A percentile compares a stretch with the other conserved stretches of the same genome.
Conservation (phyloP, 2,329 filamentous ascomycete genomes). For the Colletotrichum tropicicola region DNA sequence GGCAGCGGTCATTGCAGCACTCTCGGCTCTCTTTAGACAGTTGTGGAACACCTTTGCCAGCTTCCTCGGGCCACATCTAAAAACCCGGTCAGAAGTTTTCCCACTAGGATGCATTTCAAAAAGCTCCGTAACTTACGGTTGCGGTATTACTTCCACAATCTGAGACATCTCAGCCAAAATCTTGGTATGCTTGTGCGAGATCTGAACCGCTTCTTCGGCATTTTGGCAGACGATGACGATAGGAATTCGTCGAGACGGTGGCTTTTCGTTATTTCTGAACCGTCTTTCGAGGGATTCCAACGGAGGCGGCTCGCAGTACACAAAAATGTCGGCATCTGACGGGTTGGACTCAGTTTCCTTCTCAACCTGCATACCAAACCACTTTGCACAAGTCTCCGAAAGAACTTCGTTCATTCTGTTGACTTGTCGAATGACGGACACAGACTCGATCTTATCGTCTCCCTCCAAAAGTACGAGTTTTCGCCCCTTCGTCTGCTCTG, state of each 20-base stretch:
- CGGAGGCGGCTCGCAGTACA: slow-evolving; percentile 39
- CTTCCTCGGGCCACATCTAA: slow-evolving; percentile 37
- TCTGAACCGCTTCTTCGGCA: slow-evolving; percentile 38
- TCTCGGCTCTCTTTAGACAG: slow-evolving; percentile 31
- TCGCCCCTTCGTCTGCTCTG: slow-evolving; percentile 28
- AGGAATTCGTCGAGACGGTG: slow-evolving; percentile 25
- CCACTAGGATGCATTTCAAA: not conserved
- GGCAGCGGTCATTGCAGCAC: not conserved
- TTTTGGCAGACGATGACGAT: slow-evolving; percentile 40
- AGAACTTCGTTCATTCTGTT: slow-evolving; percentile 39
- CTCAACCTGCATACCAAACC: slow-evolving; percentile 44
- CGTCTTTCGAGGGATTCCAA: slow-evolving; percentile 32
- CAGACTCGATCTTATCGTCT: not conserved
- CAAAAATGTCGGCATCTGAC: slow-evolving; percentile 33
- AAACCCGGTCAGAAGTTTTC: not conserved
- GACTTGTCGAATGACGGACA: slow-evolving; percentile 22
- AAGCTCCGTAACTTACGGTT: slow-evolving; percentile 34
- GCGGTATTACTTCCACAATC: slow-evolving; percentile 41
- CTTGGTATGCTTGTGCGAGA: slow-evolving; percentile 34
- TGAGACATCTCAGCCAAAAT: slow-evolving; percentile 34
- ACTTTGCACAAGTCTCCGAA: slow-evolving; percentile 39
- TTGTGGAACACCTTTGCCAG: slow-evolving; percentile 38
- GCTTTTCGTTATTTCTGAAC: slow-evolving; percentile 23
- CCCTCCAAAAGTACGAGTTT: slow-evolving; percentile 34
- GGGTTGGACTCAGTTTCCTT: slow-evolving; percentile 24